Evolutionary conservation across 2,329 filamentous ascomycete species (phyloP).

Genomic region (Aspergillus alliaceus): DNA sequence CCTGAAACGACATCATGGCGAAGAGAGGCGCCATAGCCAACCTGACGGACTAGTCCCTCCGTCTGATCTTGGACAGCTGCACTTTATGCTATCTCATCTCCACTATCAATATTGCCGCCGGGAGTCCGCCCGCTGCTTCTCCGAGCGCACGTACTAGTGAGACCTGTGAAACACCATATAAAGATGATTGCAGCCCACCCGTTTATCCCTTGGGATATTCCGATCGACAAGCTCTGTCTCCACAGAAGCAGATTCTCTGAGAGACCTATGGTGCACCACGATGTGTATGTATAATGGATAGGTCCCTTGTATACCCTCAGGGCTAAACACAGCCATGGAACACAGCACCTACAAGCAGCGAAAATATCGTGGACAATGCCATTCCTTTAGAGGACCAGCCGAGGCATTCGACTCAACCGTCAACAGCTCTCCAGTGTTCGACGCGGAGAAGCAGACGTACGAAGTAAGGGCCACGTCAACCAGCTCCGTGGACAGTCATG

Average conservation of each 20-base stretch:
- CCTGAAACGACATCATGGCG: not conserved
- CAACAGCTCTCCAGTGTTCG: not conserved
- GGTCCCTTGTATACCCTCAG: too few species aligned
- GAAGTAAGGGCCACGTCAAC: not conserved
- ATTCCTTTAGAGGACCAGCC: not conserved
- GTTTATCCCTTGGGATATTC: not conserved
- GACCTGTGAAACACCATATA: not conserved
- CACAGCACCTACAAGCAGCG: not conserved
- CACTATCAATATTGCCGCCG: not conserved
- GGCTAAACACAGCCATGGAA: not conserved
- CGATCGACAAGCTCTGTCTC: not conserved
- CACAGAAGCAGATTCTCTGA: not conserved
- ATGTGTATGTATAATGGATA: not conserved
- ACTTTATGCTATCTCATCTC: not conserved
- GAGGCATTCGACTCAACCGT: not conserved
- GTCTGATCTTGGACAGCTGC: not conserved
- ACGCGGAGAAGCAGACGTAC: not conserved
- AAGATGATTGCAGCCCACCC: not conserved
- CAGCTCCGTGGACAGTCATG: not conserved
- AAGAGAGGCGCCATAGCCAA: not conserved
- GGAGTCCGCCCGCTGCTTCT: not conserved
- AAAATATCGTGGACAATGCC: not conserved
- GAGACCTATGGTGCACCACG: not conserved
- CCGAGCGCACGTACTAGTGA: not conserved
- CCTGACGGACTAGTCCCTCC: not conserved